These are phyloP conservation scores for Fusarium austroafricanum DNA, from an alignment of 2,329 filamentous ascomycete genomes.

Conservation along the genomic window DNA sequence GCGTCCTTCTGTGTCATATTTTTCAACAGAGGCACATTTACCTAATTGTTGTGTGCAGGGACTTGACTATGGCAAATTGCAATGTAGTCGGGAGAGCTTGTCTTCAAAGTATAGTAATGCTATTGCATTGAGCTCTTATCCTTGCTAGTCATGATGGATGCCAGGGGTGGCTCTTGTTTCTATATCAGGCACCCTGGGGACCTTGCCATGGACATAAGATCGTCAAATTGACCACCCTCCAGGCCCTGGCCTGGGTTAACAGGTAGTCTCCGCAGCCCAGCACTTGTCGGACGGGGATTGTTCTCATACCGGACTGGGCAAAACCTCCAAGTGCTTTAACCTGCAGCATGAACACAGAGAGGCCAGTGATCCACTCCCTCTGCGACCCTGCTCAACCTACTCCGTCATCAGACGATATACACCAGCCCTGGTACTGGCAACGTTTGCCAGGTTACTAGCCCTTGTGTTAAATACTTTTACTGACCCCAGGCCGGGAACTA, in stretches of 20 bases:
- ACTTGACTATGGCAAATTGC: constrained; percentile 42
- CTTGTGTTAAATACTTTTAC: constrained; percentile 47
- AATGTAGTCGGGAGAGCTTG: constrained; percentile 38
- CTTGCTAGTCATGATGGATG: constrained; percentile 42
- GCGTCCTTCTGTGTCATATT: constrained; percentile 37
- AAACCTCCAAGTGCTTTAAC: constrained; percentile 47
- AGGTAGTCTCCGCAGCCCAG: constrained; percentile 52
- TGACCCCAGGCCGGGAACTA: constrained; percentile 46
- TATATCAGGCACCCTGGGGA: constrained; percentile 61
- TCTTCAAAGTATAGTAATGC: constrained; percentile 26
- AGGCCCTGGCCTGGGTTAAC: constrained; percentile 50
- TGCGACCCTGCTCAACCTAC: constrained; percentile 44
- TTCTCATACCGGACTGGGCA: constrained; percentile 42
- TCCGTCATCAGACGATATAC: constrained; percentile 49
- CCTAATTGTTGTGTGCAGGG: constrained; percentile 39
- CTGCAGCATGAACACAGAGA: constrained; percentile 47
- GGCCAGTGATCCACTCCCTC: constrained; percentile 45
- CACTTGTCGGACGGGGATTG: constrained; percentile 40
- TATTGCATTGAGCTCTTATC: constrained; percentile 36
- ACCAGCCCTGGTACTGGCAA: constrained; percentile 43
- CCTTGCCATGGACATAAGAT: constrained; percentile 65
- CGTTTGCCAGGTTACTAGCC: constrained; percentile 43
- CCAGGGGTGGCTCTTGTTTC: constrained; percentile 56
- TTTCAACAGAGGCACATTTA: constrained; percentile 32
- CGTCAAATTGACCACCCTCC: constrained; percentile 68